Base-by-base conservation (phyloP, 2,329 filamentous ascomycete species). In the Juglanconis oblonga region DNA sequence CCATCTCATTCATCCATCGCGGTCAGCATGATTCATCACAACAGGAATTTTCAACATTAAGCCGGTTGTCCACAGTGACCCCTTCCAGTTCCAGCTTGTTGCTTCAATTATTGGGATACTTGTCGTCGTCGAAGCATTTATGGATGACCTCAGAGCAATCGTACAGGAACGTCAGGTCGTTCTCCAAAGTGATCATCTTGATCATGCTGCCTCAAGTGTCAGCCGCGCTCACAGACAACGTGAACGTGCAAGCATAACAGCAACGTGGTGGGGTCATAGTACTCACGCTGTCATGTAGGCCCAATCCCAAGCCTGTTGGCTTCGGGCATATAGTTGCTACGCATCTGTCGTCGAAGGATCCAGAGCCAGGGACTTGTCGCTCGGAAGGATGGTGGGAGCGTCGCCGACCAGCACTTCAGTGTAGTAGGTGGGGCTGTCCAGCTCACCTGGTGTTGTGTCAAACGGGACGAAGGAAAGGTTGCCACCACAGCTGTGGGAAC, bases 201-300 rank as follows among this genome's bases (percentile, higher is more conserved):
- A 66, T 65, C 65, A 69, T 71, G 3, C 69, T 71, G 49, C n/a
- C 51, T 24, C n/a, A 11, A 44, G 54, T 42, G 29, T 45, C 8
- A 1, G 40, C 24, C 40, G 10, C 7, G 17, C 5, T 42, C 38
- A 35, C 52, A 36, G 29, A 6, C 3, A 24, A 35, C 17, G 14
- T 13, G 42, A 13, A 29, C 24, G 24, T 7, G 2, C 10, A n/a
- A 51, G 60, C 29, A 17, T 36, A 17, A 6, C 17, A 6, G 40
- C 45, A 40, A 33, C 3, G 52, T 55, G 9, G 45, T 3, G 45
- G 14, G 10, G 24, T 35, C 4, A 32, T 3, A 50, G n/a, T 14
- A 70, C 70, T 66, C 60, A 71, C 69, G 66, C 70, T 5, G 66
- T 56, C 10, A 67, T 62, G 47, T 69, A 72, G 1, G 65, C 68